Evolutionary conservation across 2,329 filamentous ascomycete genomes (phyloP).

Genomic region (Diaporthe eres): DNA sequence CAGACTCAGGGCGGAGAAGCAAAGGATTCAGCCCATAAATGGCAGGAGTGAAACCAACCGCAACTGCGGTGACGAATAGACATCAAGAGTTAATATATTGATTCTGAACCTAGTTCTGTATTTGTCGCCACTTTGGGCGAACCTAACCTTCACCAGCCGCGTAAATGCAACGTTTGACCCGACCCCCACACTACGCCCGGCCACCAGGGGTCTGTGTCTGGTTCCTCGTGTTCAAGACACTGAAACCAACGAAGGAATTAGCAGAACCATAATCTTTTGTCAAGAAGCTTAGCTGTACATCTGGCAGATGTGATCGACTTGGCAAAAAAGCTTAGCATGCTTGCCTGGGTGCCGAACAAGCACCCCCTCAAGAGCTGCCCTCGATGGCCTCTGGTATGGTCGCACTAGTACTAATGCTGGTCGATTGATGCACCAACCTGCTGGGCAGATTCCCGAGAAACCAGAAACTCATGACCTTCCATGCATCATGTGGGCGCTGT

Average conservation of each 20-base stretch:
- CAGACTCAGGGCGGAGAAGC: not conserved
- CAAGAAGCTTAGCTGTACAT: constrained; percentile 3
- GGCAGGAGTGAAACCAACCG: not conserved
- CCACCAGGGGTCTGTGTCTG: too few species aligned
- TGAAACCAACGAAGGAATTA: not conserved
- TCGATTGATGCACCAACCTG: too few species aligned
- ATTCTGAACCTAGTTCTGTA: too few species aligned
- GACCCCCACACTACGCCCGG: too few species aligned
- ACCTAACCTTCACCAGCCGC: not conserved
- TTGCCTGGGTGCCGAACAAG: not conserved
- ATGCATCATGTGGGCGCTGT: too few species aligned
- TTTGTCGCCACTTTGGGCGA: not conserved
- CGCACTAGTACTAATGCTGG: too few species aligned
- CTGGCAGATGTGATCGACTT: not conserved
- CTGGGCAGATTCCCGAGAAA: too few species aligned
- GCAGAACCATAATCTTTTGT: not conserved
- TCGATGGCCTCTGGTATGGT: too few species aligned
- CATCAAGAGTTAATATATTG: too few species aligned
- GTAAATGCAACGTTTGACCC: not conserved
- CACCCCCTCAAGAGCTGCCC: not conserved
- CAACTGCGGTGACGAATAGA: not conserved
- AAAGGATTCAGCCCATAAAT: not conserved
- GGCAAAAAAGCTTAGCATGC: not conserved
- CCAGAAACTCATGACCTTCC: too few species aligned
- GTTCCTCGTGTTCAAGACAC: not conserved